Evolutionary conservation across 2,329 filamentous ascomycete genomes (phyloP).

Genomic region (Trichoderma pleuroti): DNA sequence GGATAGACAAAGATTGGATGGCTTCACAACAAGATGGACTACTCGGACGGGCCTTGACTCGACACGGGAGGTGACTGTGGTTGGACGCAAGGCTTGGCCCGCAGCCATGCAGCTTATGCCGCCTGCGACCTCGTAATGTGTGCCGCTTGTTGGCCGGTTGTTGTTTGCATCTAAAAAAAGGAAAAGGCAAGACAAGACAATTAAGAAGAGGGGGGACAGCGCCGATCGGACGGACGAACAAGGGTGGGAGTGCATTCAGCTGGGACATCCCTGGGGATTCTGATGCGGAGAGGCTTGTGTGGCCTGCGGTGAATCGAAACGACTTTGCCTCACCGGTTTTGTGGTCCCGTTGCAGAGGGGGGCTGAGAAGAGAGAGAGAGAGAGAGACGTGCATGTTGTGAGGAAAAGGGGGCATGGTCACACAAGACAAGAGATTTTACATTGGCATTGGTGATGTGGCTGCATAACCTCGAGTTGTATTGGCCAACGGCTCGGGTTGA

Average conservation of each 20-base stretch:
- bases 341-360: slow-evolving; percentile 5
- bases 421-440: neutral
- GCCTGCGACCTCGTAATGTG: slow-evolving; percentile 12
- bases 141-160: neutral
- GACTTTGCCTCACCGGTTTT: neutral
- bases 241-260: neutral
- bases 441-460: neutral
- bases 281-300: neutral
- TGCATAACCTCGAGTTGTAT: neutral
- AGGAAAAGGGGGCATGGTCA: neutral
- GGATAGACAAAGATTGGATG: neutral
- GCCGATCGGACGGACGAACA: neutral
- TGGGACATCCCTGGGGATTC: neutral
- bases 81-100: slow-evolving; percentile 1
- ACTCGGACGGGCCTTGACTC: slow-evolving; percentile 7
- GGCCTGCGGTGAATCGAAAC: neutral
- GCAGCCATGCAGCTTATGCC: slow-evolving; percentile 13
- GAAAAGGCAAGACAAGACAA: neutral
- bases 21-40: neutral
- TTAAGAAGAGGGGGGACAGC: neutral
- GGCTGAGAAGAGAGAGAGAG: neutral
- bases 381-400: neutral
- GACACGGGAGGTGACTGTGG: slow-evolving; percentile 15
- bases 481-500: neutral
- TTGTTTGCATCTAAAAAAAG: slow-evolving; percentile 5